Evolutionary conservation across 179 eudicot genomes (phyloP).

Genomic region (Silene noctiflora): DNA sequence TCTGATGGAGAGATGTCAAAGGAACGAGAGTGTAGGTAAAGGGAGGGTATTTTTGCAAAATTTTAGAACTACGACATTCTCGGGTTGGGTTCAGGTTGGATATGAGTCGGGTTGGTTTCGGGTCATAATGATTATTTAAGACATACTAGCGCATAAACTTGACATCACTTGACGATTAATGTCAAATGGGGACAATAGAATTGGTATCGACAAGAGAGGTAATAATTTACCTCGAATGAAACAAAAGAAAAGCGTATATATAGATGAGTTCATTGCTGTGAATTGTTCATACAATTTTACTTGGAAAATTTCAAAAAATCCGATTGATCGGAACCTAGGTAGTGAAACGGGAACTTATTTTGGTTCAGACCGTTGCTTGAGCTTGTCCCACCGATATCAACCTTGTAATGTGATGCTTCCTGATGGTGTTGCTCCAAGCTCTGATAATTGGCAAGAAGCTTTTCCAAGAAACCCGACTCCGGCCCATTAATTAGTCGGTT

Average conservation of each 20-base stretch:
- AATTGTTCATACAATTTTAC: background rate
- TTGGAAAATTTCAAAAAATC: slow-evolving; percentile 29
- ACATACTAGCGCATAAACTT: no score
- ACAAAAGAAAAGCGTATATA: background rate
- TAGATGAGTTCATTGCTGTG: background rate
- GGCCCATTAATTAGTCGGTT: slow-evolving; percentile 14
- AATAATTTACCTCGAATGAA: background rate
- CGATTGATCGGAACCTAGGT: slow-evolving; percentile 21
- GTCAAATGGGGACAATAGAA: background rate
- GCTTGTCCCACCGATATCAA: slow-evolving; percentile 22
- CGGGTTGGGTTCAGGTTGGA: no score
- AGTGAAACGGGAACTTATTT: slow-evolving; percentile 33
- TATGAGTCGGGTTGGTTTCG: no score
- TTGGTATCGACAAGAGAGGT: background rate
- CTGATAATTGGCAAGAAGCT: slow-evolving; percentile 31
- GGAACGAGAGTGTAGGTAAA: no score
- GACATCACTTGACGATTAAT: no score
- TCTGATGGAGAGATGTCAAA: no score
- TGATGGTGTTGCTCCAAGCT: slow-evolving; percentile 24
- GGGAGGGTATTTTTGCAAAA: no score
- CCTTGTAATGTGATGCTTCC: slow-evolving; percentile 15
- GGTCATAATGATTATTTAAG: no score
- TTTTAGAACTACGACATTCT: no score
- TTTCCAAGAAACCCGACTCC: slow-evolving; percentile 34
- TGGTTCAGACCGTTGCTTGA: slow-evolving; percentile 10